A percentile compares a stretch with the other conserved stretches of the same genome.
Conservation (phyloP, 345 rosid species). For the Capsella bursapastoris region DNA sequence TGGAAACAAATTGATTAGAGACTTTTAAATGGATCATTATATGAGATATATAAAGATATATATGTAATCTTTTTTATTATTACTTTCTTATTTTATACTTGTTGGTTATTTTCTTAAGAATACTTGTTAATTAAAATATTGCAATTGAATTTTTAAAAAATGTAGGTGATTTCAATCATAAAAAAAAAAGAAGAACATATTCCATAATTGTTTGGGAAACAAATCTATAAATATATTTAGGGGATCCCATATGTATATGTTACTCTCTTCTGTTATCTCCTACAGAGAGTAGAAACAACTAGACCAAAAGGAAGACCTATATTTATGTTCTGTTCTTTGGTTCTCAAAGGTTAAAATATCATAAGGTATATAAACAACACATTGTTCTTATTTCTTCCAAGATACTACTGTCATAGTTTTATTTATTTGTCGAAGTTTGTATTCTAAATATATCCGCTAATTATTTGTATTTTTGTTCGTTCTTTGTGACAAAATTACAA, state of each 20-base stretch:
- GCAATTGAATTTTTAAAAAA: background rate
- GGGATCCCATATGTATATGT: background rate
- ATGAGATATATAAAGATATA: background rate
- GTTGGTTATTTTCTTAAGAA: background rate
- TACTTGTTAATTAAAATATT: background rate
- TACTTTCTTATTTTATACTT: background rate
- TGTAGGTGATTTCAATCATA: background rate
- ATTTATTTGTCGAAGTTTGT: conserved; percentile 5
- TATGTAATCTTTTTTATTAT: background rate
- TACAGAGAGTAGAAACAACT: background rate
- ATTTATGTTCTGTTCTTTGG: conserved; percentile 6
- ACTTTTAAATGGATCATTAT: background rate
- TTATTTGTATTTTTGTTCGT: background rate
- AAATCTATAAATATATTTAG: conserved; percentile 4
- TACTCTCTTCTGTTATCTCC: background rate
- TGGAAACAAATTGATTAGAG: background rate
- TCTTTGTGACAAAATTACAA: background rate
- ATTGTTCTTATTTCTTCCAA: background rate
- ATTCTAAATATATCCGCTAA: background rate
- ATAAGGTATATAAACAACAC: conserved; percentile 4
- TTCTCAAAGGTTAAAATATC: background rate
- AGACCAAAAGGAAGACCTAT: conserved; percentile 9
- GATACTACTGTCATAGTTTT: background rate
- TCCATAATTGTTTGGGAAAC: background rate
- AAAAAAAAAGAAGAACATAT: background rate